Evolutionary conservation across 306 rosid species (phyloP).

Genomic region (Quercus rubra): DNA sequence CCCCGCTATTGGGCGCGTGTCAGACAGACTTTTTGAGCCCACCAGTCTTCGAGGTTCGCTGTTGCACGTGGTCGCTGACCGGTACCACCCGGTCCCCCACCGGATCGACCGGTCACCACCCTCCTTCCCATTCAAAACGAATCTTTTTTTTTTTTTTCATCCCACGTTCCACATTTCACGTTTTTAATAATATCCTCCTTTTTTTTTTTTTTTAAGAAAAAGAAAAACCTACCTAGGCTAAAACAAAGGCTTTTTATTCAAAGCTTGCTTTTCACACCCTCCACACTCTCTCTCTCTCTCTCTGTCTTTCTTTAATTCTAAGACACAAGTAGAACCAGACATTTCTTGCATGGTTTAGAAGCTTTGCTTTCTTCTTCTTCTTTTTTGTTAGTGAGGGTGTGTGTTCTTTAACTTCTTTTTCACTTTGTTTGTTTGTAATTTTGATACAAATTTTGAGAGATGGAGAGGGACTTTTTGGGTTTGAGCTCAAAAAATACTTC

Average conservation of each 20-base stretch:
- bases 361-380: neutral
- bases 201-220: neutral
- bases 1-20: conserved; percentile 8
- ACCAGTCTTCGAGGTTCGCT: neutral
- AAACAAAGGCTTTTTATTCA: neutral
- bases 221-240: neutral
- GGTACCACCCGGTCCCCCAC: conserved; percentile 7
- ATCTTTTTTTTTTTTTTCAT: conserved; percentile 14
- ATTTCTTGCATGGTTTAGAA: conserved; percentile 5
- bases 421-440: no score
- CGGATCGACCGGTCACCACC: conserved; percentile 27
- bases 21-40: neutral
- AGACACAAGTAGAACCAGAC: conserved; percentile 9
- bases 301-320: neutral
- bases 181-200: neutral
- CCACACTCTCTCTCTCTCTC: neutral
- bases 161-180: conserved; percentile 28
- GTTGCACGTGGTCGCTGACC: conserved; percentile 48
- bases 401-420: no score
- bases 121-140: neutral
- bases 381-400: neutral
- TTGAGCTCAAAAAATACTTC: conserved; percentile 43
- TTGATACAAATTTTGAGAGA: neutral
- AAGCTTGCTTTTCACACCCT: neutral
- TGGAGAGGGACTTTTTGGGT: conserved; percentile 82